Evolutionary conservation across 2,329 filamentous ascomycete genomes (phyloP), one percentile per base, ranked within the genome.

Genomic region (Fusarium liriodendri): DNA sequence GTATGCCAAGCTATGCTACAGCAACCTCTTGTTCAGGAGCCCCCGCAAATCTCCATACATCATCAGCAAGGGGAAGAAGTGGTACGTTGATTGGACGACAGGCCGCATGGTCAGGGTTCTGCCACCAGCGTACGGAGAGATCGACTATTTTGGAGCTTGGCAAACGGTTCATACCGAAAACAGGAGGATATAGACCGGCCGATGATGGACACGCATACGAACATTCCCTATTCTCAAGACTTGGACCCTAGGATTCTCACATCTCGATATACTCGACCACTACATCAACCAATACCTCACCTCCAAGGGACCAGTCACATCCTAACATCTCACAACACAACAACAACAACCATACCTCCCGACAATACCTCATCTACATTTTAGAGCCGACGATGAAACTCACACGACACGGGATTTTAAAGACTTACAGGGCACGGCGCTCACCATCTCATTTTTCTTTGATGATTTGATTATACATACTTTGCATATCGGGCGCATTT

Each of bases 1-100:
- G 32, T 91, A 91, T 69, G 89, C 89, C 61, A 89, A 88, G 79
- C 83, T 89, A 11, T 91, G 89, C 80, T 90, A 90, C 79, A 86
- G 87, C n/a, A 87, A 89, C 59, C 82, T 91, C 11, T 83, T 89
- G 27, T 89, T 88, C 78, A 84, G 87, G 66, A 88, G 86, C 67
- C 89, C 89, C 27, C 83, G 89, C 62, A 90, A 90, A 78, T 88
- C 85, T 69, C 88, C 89, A 76, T 88, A 88, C 73, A 85, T 91
- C 66, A 86, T 91, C 76, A 84, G 84, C 79, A 85, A 87, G 71
- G 89, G 88, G 47, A 89, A 88, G 78, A 85, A 88, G 76, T 91
- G 88, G 88, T 85, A 86, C 68, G 87, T 91, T 50, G 89, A 91
- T 82, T 91, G 89, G 89, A 80, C 81, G 16, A 90, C 88, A 18